Conservation (phyloP, 805 yeast genomes). For the Huiozyma sinensis region DNA sequence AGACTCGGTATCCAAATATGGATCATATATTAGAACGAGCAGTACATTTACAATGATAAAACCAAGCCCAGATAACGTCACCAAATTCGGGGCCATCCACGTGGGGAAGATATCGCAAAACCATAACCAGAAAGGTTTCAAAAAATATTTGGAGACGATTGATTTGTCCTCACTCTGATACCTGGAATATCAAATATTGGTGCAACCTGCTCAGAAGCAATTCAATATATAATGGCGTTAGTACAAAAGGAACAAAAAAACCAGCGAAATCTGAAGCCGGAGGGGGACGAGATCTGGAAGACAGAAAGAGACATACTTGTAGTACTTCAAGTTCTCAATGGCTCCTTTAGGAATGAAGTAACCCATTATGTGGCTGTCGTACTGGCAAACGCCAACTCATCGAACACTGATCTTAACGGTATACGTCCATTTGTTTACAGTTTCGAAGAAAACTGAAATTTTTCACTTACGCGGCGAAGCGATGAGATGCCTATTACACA, state of each 20-base stretch:
- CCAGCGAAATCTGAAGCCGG: no score
- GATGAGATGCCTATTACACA: no score
- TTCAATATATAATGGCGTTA: no score
- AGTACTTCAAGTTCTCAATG: slow-evolving; percentile 42
- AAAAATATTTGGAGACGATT: slow-evolving; percentile 55
- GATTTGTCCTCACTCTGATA: slow-evolving; percentile 78
- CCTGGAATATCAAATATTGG: slow-evolving; percentile 17
- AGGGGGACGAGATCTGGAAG: no score
- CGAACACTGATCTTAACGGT: no score
- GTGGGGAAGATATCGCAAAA: slow-evolving; percentile 68
- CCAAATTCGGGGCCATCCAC: slow-evolving; percentile 87
- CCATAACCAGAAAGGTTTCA: slow-evolving; percentile 73
- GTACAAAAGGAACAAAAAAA: no score
- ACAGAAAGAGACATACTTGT: slow-evolving; percentile 29
- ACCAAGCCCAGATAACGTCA: slow-evolving; percentile 70
- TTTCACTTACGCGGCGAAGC: no score
- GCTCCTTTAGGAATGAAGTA: slow-evolving; percentile 47
- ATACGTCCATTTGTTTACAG: no score
- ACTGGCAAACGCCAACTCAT: no score
- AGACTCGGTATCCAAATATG: slow-evolving; percentile 42
- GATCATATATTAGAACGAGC: slow-evolving; percentile 64
- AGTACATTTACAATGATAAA: slow-evolving; percentile 57
- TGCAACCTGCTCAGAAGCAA: no score
- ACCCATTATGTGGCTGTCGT: slow-evolving; percentile 38
- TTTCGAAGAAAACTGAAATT: no score